phyloP scores from a whole-genome alignment of 192 early-diverging fungal species.

The Coemansia erecta region DNA sequence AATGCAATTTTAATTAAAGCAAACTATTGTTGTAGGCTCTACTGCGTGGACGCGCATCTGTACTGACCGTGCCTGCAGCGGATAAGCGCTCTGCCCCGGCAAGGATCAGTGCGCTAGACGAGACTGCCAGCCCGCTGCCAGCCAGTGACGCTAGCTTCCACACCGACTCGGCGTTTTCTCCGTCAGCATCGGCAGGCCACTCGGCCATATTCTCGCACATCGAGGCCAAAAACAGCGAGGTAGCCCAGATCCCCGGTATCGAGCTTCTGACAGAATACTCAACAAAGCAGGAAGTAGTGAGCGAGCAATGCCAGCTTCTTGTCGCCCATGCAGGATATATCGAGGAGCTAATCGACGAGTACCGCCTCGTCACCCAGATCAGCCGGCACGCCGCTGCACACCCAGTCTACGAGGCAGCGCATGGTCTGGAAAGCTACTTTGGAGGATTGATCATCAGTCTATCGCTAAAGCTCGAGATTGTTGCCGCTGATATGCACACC shows the following conservation, averaged over 20 bases:
- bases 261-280: conserved; percentile 1
- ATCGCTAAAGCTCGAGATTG: conserved; percentile 38
- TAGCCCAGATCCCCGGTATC: conserved; percentile 19
- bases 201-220: conserved; percentile 9
- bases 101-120: not conserved
- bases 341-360: conserved; percentile 25
- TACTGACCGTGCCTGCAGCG: conserved; percentile 9
- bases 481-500: conserved; percentile 40
- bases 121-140: too few species aligned
- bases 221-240: conserved; percentile 18
- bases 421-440: conserved; percentile 47
- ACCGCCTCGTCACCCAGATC: conserved; percentile 21
- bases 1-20: too few species aligned
- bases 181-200: not conserved
- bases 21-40: conserved; percentile 12
- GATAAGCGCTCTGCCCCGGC: not conserved
- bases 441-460: conserved; percentile 48
- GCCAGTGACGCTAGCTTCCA: not conserved
- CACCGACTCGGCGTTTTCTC: not conserved
- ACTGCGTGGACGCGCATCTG: conserved; percentile 20
- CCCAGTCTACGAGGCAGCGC: conserved; percentile 30
- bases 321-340: conserved; percentile 26
- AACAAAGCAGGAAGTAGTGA: conserved; percentile 5
- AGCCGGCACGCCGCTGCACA: conserved; percentile 16
- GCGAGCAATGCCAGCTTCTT: conserved; percentile 28